phyloP scores from a whole-genome alignment of 2,329 filamentous ascomycete genomes.

The Pseudogymnoascus sp. region DNA sequence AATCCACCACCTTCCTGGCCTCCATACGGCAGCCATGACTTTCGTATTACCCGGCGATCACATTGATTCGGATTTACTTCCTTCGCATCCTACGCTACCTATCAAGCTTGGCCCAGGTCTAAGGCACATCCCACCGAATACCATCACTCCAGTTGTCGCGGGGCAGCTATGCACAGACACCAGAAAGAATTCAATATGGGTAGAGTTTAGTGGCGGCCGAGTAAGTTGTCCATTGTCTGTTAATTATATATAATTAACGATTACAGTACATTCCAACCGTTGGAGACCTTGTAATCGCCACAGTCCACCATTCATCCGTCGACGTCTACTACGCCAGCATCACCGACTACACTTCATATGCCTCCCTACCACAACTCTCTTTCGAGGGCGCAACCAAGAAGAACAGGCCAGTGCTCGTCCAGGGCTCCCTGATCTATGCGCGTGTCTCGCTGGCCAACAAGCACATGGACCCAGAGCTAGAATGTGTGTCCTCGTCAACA shows the following conservation, averaged over 20 bases:
- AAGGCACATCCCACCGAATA: slow-evolving; percentile 69
- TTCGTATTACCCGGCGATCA: slow-evolving; percentile 77
- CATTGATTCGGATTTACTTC: slow-evolving; percentile 58
- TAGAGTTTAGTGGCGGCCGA: slow-evolving; percentile 62
- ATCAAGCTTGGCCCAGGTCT: slow-evolving; percentile 79
- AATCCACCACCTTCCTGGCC: neutral
- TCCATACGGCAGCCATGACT: slow-evolving; percentile 45
- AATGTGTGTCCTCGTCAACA: slow-evolving; percentile 78
- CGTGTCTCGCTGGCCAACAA: slow-evolving; percentile 69
- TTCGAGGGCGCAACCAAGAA: slow-evolving; percentile 93
- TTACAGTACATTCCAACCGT: slow-evolving; percentile 65
- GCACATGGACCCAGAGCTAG: slow-evolving; percentile 82
- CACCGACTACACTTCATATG: slow-evolving; percentile 54
- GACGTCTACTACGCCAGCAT: slow-evolving; percentile 77
- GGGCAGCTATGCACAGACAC: slow-evolving; percentile 59
- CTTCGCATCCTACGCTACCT: slow-evolving; percentile 58
- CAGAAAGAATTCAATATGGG: slow-evolving; percentile 69
- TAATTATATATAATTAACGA: slow-evolving; percentile 20
- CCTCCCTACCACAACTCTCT: slow-evolving; percentile 74
- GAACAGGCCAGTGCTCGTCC: slow-evolving; percentile 67
- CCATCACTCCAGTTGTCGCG: slow-evolving; percentile 59
- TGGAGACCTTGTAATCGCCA: slow-evolving; percentile 85
- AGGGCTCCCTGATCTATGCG: slow-evolving; percentile 80
- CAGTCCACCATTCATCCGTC: slow-evolving; percentile 63
- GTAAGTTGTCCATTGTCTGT: slow-evolving; percentile 40